Evolutionary conservation across 805 yeast species (phyloP).

Genomic region (Candida hispaniensis): DNA sequence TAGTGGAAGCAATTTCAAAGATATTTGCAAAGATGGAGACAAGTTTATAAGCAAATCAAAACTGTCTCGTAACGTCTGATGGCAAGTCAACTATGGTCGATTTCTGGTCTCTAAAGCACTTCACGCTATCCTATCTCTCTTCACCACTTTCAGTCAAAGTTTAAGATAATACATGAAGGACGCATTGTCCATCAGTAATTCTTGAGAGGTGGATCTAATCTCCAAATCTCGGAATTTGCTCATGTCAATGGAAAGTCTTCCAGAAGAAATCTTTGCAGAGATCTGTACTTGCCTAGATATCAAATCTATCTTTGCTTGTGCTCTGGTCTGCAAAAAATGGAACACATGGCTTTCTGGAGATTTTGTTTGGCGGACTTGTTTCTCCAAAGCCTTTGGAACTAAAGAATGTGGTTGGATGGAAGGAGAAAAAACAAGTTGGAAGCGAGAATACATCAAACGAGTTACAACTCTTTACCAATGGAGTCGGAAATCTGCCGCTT

Average conservation of each 20-base stretch:
- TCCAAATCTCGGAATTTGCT: no score
- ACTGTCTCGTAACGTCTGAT: no score
- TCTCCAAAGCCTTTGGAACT: conserved; percentile 10
- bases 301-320: conserved; percentile 3
- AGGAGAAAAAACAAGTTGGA: conserved; percentile 8
- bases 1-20: no score
- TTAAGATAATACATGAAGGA: no score
- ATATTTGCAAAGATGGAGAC: no score
- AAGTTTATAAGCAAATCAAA: no score
- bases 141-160: no score
- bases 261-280: conserved; percentile 13
- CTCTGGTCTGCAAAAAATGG: conserved; percentile 13
- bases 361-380: conserved; percentile 16
- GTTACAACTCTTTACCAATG: conserved; percentile 12
- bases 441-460: conserved; percentile 13
- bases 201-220: no score
- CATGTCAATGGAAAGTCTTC: conserved; percentile 10
- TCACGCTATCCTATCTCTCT: no score
- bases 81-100: no score
- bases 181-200: no score
- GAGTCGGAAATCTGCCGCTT: conserved; percentile 12
- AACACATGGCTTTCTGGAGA: conserved; percentile 13
- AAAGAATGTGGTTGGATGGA: conserved; percentile 15
- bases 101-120: no score
- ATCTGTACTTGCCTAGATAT: conserved; percentile 13